These are phyloP conservation scores for Aspergillus tubingensis DNA, from an alignment of 2,329 filamentous ascomycete species.

Conservation along the genomic window DNA sequence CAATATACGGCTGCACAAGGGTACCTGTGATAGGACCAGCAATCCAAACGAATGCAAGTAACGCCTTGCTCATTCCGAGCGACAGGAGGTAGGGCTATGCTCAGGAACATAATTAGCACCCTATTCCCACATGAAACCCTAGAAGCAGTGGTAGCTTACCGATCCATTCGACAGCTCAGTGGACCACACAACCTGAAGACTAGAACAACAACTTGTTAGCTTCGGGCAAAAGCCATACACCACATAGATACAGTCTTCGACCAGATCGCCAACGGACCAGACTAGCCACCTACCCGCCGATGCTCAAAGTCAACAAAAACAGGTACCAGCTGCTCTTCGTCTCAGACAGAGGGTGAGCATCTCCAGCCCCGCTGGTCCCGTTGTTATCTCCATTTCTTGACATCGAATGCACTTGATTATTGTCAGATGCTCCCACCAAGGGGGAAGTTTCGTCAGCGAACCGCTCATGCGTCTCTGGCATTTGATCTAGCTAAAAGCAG, in stretches of 20 bases:
- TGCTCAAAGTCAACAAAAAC: constrained; percentile 79
- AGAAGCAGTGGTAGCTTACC: constrained; percentile 40
- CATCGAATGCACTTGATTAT: constrained; percentile 22
- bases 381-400: constrained; percentile 13
- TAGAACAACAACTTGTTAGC: constrained; percentile 27
- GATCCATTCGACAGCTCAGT: constrained; percentile 94
- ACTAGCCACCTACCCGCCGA: constrained; percentile 62
- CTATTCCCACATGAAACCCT: background rate
- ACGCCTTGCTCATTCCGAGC: constrained; percentile 76
- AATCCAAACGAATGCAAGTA: constrained; percentile 84
- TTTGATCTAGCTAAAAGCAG: constrained; percentile 6
- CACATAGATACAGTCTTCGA: background rate
- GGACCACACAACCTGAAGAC: constrained; percentile 92
- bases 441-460: constrained; percentile 31
- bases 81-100: constrained; percentile 71
- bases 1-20: constrained; percentile 79
- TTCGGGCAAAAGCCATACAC: background rate
- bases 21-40: constrained; percentile 77
- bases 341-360: constrained; percentile 53
- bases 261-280: background rate
- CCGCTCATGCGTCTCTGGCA: constrained; percentile 21
- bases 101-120: background rate
- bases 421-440: constrained; percentile 30
- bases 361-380: constrained; percentile 34
- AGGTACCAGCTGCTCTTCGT: constrained; percentile 81